Evolutionary conservation across 2,329 filamentous ascomycete genomes (phyloP).

Genomic region (Aspergillus aculeatus): DNA sequence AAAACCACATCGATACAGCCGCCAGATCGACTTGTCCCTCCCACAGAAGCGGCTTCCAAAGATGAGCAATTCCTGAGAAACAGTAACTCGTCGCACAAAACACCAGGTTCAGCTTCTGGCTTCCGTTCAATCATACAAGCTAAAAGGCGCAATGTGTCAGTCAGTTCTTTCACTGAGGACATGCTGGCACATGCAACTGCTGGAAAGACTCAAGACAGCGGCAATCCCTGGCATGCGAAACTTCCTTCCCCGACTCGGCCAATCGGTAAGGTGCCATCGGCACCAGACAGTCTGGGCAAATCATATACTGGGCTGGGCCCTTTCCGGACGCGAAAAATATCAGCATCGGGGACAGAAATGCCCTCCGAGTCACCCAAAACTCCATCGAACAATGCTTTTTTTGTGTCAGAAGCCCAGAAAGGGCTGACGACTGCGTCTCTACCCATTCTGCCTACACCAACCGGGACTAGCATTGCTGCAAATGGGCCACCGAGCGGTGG

Average conservation of each 20-base stretch:
- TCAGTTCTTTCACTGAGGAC: conserved; percentile 39
- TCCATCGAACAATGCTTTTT: conserved; percentile 68
- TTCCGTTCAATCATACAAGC: conserved; percentile 22
- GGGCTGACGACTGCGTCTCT: conserved; percentile 53
- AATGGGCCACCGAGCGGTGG: conserved; percentile 63
- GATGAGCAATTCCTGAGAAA: conserved; percentile 26
- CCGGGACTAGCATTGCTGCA: conserved; percentile 58
- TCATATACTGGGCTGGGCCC: conserved; percentile 71
- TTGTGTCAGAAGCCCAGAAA: conserved; percentile 46
- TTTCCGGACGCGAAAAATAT: conserved; percentile 72
- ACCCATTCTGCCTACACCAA: conserved; percentile 67
- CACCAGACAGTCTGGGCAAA: conserved; percentile 55
- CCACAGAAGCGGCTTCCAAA: conserved; percentile 30
- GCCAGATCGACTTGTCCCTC: conserved; percentile 23
- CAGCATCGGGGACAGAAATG: conserved; percentile 58
- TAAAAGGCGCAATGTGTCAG: conserved; percentile 33
- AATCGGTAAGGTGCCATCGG: conserved; percentile 41
- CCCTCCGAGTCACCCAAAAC: conserved; percentile 71
- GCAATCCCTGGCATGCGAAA: conserved; percentile 27
- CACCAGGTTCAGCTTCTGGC: conserved; percentile 13
- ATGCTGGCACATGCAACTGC: conserved; percentile 43
- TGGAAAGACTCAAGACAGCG: conserved; percentile 42
- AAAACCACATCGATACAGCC: conserved; percentile 28
- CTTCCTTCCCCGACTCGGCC: conserved; percentile 36
- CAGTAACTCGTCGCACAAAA: conserved; percentile 15